Conservation (phyloP, 2,329 filamentous ascomycete species). For the Phialophora macrospora region DNA sequence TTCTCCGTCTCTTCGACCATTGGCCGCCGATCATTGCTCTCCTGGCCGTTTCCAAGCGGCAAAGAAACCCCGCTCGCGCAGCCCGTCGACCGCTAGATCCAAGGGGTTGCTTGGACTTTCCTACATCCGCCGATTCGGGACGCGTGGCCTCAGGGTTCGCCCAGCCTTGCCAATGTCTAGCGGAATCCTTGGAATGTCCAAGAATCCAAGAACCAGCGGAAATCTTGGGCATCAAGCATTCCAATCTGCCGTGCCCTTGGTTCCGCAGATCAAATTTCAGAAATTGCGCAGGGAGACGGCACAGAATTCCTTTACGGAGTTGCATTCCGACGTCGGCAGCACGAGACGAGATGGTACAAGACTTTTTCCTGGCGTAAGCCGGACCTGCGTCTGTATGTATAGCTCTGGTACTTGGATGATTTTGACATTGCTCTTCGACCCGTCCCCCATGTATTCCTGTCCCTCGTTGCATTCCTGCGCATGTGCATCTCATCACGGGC, state of each 20-base stretch:
- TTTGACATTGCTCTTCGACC: neutral
- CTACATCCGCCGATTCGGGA: constrained; percentile 2
- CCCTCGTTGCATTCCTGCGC: neutral
- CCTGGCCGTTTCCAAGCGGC: neutral
- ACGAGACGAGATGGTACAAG: neutral
- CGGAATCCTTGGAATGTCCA: constrained; percentile 14
- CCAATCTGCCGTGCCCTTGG: neutral
- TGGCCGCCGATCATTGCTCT: neutral
- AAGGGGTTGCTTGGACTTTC: neutral
- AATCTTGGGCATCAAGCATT: neutral
- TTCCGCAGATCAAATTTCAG: neutral
- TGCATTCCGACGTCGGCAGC: neutral
- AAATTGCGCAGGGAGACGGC: neutral
- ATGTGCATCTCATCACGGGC: neutral
- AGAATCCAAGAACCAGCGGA: constrained; percentile 13
- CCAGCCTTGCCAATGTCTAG: constrained; percentile 11
- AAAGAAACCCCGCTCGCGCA: neutral
- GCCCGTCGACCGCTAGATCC: neutral
- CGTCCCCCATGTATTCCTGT: neutral
- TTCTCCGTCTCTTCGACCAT: neutral
- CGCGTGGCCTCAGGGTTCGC: neutral
- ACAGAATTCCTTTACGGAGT: neutral
- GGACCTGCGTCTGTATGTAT: neutral
- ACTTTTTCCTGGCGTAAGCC: neutral
- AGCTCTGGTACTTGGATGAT: neutral